These are phyloP conservation scores for Paracoccidioides lutzii DNA, from an alignment of 2,329 filamentous ascomycete genomes.

Conservation along the genomic window DNA sequence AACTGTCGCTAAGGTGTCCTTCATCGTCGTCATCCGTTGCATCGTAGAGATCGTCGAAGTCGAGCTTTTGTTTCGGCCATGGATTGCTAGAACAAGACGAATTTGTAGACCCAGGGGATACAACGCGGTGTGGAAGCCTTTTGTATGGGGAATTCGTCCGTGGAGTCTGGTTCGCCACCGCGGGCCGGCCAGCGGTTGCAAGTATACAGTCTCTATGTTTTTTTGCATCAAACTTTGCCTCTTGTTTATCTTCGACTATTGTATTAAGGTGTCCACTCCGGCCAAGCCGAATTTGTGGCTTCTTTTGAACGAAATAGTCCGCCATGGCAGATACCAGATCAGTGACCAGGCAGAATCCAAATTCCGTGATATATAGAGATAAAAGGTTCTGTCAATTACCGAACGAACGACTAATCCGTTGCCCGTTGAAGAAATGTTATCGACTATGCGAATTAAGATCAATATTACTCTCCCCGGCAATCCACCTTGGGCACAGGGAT, in stretches of 20 bases:
- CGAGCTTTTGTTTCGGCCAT: constrained; percentile 34
- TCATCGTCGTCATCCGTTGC: constrained; percentile 59
- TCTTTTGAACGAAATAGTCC: neutral
- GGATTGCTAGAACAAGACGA: neutral
- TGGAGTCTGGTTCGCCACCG: neutral
- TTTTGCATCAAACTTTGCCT: constrained; percentile 20
- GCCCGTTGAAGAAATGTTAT: neutral
- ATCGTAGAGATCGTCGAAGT: constrained; percentile 81
- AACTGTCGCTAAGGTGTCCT: constrained; percentile 38
- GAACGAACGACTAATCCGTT: neutral
- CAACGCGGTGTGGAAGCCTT: neutral
- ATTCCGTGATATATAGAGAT: neutral
- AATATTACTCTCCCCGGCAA: neutral
- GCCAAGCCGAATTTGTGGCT: constrained; percentile 42
- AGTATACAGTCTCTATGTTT: constrained; percentile 7
- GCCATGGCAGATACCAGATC: constrained; percentile 1
- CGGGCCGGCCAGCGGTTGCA: neutral
- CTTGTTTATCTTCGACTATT: constrained; percentile 45
- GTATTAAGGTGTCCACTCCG: constrained; percentile 49
- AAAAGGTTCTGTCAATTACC: neutral
- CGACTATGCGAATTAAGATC: neutral
- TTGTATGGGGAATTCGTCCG: neutral
- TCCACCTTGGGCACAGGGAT: neutral
- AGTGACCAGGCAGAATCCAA: neutral
- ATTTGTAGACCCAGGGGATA: neutral